phyloP scores from a whole-genome alignment of 1,284 basidiomycete species.

The Coriolopsis trogii region DNA sequence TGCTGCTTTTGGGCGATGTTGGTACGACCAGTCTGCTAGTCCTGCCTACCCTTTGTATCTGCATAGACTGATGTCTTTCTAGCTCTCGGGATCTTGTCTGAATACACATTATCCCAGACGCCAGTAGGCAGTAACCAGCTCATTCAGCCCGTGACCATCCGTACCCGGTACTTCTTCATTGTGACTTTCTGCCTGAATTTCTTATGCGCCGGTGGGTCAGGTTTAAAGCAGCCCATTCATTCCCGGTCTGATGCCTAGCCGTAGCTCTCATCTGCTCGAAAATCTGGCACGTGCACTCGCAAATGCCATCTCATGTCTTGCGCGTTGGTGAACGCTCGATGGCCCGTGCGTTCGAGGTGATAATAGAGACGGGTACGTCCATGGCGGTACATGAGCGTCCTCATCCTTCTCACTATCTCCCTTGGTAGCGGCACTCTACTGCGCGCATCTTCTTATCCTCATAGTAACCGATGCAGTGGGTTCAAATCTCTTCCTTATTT shows the following conservation, averaged over 20 bases:
- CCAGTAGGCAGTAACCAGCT: not conserved
- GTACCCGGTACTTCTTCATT: slow-evolving; percentile 3
- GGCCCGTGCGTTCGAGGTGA: not conserved
- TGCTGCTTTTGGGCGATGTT: not conserved
- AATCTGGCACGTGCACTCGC: slow-evolving; percentile 3
- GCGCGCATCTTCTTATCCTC: not conserved
- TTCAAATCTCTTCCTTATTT: slow-evolving; percentile 5
- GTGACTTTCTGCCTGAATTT: slow-evolving; percentile 6
- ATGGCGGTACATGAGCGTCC: not conserved
- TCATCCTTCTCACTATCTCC: not conserved
- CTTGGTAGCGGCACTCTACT: slow-evolving; percentile 5
- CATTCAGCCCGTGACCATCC: not conserved
- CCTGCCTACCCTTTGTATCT: not conserved
- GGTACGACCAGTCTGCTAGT: not conserved
- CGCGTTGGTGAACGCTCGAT: not conserved
- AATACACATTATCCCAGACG: slow-evolving; percentile 3
- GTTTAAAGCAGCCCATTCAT: no score
- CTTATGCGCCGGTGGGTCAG: slow-evolving; percentile 2
- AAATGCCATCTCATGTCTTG: not conserved
- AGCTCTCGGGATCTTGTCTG: slow-evolving; percentile 5
- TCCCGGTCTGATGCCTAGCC: not conserved
- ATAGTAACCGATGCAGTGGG: not conserved
- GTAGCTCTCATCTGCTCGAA: slow-evolving; percentile 6
- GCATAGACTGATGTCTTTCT: not conserved
- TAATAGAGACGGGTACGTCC: slow-evolving; percentile 6